These are phyloP conservation scores for Rhododendron mucronatum DNA, from an alignment of 148 eudicot genomes.

Conservation along the genomic window DNA sequence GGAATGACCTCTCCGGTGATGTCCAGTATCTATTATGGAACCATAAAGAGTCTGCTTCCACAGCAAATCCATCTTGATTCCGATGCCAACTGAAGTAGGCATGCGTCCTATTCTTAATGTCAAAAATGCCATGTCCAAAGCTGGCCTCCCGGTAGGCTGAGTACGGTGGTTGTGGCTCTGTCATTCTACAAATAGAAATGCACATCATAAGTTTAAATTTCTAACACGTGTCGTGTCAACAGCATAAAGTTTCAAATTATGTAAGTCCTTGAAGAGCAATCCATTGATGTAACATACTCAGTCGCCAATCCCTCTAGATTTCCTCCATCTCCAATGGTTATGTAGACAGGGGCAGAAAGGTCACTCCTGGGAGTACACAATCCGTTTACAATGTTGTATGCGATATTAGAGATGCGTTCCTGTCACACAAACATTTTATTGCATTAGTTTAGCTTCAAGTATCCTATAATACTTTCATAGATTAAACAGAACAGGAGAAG, in stretches of 20 bases:
- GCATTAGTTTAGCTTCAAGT: background rate
- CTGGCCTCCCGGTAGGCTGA: constrained; percentile 83
- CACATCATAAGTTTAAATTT: background rate
- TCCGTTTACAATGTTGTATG: constrained; percentile 63
- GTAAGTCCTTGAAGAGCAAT: background rate
- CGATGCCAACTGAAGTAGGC: constrained; percentile 82
- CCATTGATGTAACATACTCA: constrained; percentile 39
- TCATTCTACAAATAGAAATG: constrained; percentile 49
- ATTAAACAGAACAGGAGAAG: background rate
- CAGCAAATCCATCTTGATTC: constrained; percentile 72
- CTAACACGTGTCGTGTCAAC: background rate
- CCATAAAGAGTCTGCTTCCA: constrained; percentile 73
- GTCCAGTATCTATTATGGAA: constrained; percentile 66
- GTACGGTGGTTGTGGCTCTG: constrained; percentile 76
- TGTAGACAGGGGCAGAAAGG: constrained; percentile 73
- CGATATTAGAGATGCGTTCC: constrained; percentile 77
- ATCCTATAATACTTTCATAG: background rate
- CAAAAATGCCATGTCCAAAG: constrained; percentile 81
- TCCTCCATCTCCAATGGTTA: constrained; percentile 89
- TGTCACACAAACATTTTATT: constrained; percentile 19
- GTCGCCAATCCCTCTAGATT: constrained; percentile 69
- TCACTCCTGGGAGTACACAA: constrained; percentile 51
- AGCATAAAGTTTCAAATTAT: background rate
- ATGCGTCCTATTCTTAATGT: constrained; percentile 75
- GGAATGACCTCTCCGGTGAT: constrained; percentile 18